Evolutionary conservation across 768 basidiomycete genomes (phyloP), one percentile per base, ranked within the genome.

Genomic region (Crucibulum laeve): DNA sequence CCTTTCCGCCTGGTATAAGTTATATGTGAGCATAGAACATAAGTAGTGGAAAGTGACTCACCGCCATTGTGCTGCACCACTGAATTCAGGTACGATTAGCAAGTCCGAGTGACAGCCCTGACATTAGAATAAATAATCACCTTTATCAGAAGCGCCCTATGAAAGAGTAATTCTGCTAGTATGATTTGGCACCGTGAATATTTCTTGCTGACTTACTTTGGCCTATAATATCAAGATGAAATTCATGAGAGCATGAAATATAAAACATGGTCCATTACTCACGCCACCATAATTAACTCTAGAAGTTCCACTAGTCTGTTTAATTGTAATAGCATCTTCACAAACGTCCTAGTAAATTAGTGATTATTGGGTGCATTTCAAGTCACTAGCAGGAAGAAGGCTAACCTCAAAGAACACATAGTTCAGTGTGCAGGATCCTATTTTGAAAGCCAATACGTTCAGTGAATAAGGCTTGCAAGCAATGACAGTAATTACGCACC

Each of bases 251-350:
- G 28, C 28, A 6, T 36, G 8, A 8, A 8, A n/a, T n/a, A n/a
- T n/a, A 30, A 30, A 30, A 30, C n/a, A 8, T 8, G 28, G 28
- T 30, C 8, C 8, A 30, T 22, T 13, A 61, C 59, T 44, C 58
- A 64, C 65, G 22, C 65, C 65, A 44, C 65, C 65, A 25, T 63
- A 65, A 50, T 63, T 65, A 33, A 67, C 63, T 41, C 38, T 57
- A 43, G 59, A 64, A 15, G 59, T 64, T 22, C 62, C 67, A 32
- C 59, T 62, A 26, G 38, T 61, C 43, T 70, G 68, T 43, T 68
- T 69, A 56, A 70, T 62, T 4, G 69, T 67, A 22, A 67, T 65
- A 25, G 66, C 65, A 46, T 68, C 63, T 46, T 67, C 63, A 38
- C 64, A 67, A 19, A 66, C 64, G 46, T 65, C 60, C 60, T 62